Evolutionary conservation across 768 basidiomycete genomes (phyloP), one percentile per base, ranked within the genome.

Genomic region (Mycena galericulata): DNA sequence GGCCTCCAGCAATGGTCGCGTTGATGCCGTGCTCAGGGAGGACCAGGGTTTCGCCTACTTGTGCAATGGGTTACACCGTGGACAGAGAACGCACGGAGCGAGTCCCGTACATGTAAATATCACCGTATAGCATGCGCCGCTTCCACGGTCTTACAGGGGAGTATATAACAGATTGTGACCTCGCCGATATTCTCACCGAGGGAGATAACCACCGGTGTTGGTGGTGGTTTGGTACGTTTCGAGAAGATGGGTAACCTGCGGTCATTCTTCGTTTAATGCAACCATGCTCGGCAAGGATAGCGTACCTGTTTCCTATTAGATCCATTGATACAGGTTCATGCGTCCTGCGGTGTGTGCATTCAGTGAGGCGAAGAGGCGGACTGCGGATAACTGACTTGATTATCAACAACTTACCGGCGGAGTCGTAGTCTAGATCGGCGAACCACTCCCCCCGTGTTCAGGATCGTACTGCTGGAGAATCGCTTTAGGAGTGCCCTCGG

Each of bases 81-180:
- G n/a, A n/a, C n/a, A n/a, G n/a, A n/a, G n/a, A n/a, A n/a, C n/a
- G n/a, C n/a, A n/a, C n/a, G n/a, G n/a, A n/a, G n/a, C n/a, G n/a
- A n/a, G n/a, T n/a, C n/a, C n/a, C n/a, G n/a, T n/a, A n/a, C n/a
- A n/a, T n/a, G n/a, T n/a, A n/a, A n/a, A n/a, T n/a, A n/a, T n/a
- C n/a, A n/a, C n/a, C n/a, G n/a, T n/a, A n/a, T n/a, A n/a, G n/a
- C n/a, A n/a, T n/a, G n/a, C n/a, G n/a, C n/a, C n/a, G n/a, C n/a
- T n/a, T n/a, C n/a, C n/a, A n/a, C n/a, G n/a, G n/a, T n/a, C n/a
- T n/a, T n/a, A n/a, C n/a, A n/a, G n/a, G n/a, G n/a, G n/a, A n/a
- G n/a, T n/a, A n/a, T n/a, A n/a, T n/a, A 87, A 61, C 89, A 91
- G 24, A 91, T 90, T 5, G 89, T 86, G 0, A 90, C 87, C 57